Base-by-base conservation (phyloP, 2,329 filamentous ascomycete genomes). In the Paraphaeosphaeria sporulosa region DNA sequence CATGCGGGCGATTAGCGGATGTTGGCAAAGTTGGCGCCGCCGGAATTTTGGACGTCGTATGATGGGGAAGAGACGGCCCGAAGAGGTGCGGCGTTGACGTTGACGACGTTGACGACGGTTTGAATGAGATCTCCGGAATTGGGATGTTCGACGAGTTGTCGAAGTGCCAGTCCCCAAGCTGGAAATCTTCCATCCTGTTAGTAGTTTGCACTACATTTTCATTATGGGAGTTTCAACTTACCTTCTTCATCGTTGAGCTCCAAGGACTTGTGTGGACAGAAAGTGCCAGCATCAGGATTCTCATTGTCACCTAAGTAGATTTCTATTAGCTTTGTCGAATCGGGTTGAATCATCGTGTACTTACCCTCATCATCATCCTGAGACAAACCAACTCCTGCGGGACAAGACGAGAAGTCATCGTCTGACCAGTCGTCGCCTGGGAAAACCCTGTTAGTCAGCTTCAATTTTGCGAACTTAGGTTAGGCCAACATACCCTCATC, bases 191-290 rank as follows among this genome's bases (percentile, higher is more conserved):
- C 19, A 51, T 21, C 9, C 17, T 15, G 3, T 51, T 19, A 51
- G 48, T 38, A 36, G 12, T n/a, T 17, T 50, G 8, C 23, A n/a
- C n/a, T 5, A n/a, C 38, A 42, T 4, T n/a, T n/a, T 4, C 38
- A 17, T 6, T 42, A n/a, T 8, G 9, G 19, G 38, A 8, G 34
- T 38, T 38, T 38, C n/a, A 51, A 25, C n/a, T 12, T 17, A 51
- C 48, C 48, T 38, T 51, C 48, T 38, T 51, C 48, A 25, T 51
- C 48, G 21, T 51, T 38, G 19, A 51, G 32, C 32, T 25, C 34
- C 48, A 51, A 51, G 4, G 19, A 38, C 32, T 25, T 2, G 10
- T 21, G 48, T 7, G 32, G 32, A 17, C 48, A 51, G 23, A 15
- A 23, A 2, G 32, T 19, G n/a, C 4, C 25, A 15, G 19, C 15